Evolutionary conservation across 192 early-diverging fungal genomes (phyloP), one percentile per base, ranked within the genome.

Genomic region (Haplosporangium gracile): DNA sequence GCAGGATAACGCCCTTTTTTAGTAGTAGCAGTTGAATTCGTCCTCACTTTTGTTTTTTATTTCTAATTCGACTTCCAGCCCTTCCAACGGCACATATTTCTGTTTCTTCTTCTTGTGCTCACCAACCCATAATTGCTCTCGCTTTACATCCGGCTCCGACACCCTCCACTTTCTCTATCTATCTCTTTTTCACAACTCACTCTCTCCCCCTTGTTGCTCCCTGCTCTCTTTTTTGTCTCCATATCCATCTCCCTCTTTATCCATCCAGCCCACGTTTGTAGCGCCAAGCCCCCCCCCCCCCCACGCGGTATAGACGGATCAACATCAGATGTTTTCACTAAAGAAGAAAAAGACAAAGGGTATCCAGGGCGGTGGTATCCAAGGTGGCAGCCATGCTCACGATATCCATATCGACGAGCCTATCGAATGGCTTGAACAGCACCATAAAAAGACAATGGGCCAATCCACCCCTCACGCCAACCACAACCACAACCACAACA

Each of bases 361-460:
- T 10, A 42, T 80, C 7, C 83, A 78, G n/a, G 75, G 70, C 26
- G 74, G 71, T 26, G 36, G 49, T 11, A 51, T 32, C 68, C n/a
- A 57, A 38, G 53, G 55, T 43, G 71, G 36, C 20, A 69, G 60
- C 6, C 34, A 40, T 36, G 4, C 18, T 47, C 47, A n/a, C n/a
- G 77, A 82, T 49, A 55, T 72, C 43, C 81, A 77, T 16, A 55
- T 7, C 39, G 74, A 65, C 53, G 70, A 82, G 49, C 68, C 70
- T 39, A 29, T 70, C 15, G 80, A 80, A 45, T 81, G 57, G 71
- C 18, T 81, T 20, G 84, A 78, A 40, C 84, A 86, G 32, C 84
- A 86, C 51, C 84, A 86, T 34, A 77, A 78, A 68, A 83, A 75
- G 68, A 83, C 82, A 6, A n/a, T 77, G 60, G 63, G 68, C 70